Evolutionary conservation across 352 stramenopile species (phyloP), one percentile per base, ranked within the genome.

Genomic region (Chrysophaeum taylorii): DNA sequence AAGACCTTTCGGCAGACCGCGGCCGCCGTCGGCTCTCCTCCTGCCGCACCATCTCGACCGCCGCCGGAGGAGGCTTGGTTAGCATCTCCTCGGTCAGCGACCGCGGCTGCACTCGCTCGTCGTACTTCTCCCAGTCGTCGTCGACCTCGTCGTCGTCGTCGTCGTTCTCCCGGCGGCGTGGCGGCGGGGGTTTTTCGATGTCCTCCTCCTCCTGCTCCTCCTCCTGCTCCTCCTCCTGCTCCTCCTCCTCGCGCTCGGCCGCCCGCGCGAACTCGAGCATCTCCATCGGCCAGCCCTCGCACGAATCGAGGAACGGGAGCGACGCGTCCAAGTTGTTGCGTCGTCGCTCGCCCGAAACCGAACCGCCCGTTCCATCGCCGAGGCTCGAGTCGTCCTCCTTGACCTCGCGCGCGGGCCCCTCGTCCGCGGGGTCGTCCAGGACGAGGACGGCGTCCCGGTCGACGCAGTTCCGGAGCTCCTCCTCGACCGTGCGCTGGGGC

Each of bases 81-180:
- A n/a, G n/a, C n/a, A n/a, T n/a, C n/a, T n/a, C n/a, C n/a, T n/a
- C n/a, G n/a, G n/a, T n/a, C n/a, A n/a, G n/a, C n/a, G n/a, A n/a
- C n/a, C n/a, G 12, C 2, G 5, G 33, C 31, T 45, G 31, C 21
- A 45, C 18, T 4, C 14, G 57, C 9, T 9, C 2, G 36, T 66
- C 57, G 36, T 66, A 66, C 31, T 9, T n/a, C 33, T 15, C 31
- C 57, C 57, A 42, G 57, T 66, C 57, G 57, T 66, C 57, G 2
- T 27, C 14, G 21, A 36, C 23, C 57, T 15, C n/a, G 9, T 25
- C 21, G 12, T 57, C 45, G 9, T 12, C 45, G 12, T 12, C 9
- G 9, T 27, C n/a, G n/a, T n/a, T n/a, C n/a, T n/a, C n/a, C n/a
- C n/a, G n/a, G n/a, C n/a, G n/a, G n/a, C n/a, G n/a, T n/a, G n/a